Evolutionary conservation across 352 stramenopile species (phyloP).

Genomic region (Aphanomyces astaci): DNA sequence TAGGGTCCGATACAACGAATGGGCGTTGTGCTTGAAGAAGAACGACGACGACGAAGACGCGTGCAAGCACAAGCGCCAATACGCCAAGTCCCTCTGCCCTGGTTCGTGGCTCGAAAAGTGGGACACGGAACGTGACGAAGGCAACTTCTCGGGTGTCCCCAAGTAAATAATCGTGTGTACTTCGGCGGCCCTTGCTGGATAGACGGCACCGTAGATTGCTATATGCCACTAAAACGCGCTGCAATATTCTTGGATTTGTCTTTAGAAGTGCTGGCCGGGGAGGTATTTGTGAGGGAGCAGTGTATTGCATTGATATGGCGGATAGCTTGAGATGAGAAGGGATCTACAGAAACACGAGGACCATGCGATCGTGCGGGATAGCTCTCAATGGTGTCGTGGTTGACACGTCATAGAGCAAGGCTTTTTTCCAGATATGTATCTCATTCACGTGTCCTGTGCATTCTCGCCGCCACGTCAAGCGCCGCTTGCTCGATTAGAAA

Average conservation of each 20-base stretch:
- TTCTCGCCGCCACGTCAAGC: too few species aligned
- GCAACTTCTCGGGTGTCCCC: constrained; percentile 73
- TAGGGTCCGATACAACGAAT: constrained; percentile 95
- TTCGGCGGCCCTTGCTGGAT: neutral
- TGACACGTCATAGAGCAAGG: too few species aligned
- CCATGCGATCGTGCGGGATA: too few species aligned
- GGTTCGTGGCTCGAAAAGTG: constrained; percentile 69
- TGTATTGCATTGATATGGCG: too few species aligned
- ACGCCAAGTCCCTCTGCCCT: constrained; percentile 66
- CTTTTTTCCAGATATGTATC: too few species aligned
- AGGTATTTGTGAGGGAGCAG: too few species aligned
- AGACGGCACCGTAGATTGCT: neutral
- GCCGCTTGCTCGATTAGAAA: too few species aligned
- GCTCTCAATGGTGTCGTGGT: too few species aligned
- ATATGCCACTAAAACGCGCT: neutral
- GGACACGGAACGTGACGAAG: constrained; percentile 76
- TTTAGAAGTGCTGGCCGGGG: neutral
- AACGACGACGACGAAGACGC: constrained; percentile 90
- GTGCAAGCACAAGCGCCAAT: constrained; percentile 75
- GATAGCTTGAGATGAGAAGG: too few species aligned
- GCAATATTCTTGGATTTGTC: neutral
- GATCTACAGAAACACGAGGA: too few species aligned
- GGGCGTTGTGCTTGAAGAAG: constrained; percentile 93
- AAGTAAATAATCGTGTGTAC: constrained; percentile 22
- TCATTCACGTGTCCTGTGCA: too few species aligned